Base-by-base conservation (phyloP, 352 stramenopile species). In the Pythium periplocum region DNA sequence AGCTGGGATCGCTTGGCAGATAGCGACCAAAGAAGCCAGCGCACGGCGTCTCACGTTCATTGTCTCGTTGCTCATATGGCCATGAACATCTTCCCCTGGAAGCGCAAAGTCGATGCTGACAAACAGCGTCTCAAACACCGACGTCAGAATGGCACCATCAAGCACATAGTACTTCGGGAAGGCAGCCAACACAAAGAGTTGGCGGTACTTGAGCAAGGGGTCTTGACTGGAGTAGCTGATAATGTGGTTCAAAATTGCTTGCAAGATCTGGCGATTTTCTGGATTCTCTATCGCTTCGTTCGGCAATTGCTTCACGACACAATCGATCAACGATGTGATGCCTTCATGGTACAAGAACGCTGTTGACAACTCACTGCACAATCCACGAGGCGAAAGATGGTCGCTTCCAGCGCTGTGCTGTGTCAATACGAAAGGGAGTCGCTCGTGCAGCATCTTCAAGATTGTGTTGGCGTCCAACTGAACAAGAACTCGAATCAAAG, bases 81-180 rank as follows among this genome's bases (percentile, higher is more conserved):
- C 68, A 35, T 86, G 75, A 11, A 89, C 73, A 36, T 81, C 69
- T 55, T 92, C 82, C 2, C 76, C 82, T 30, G 77, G 62, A 17
- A 88, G 71, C 11, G 77, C 65, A 45, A 89, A 92, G 44, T 83
- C 73, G 44, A 92, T 92, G 54, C 77, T 77, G 10, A 64, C 59
- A 57, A 92, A 90, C 33, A 92, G 64, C 38, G 78, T 79, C 32
- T 92, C 77, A 66, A 92, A 92, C 8, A 92, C 82, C 1, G 65
- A 65, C 0, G 82, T 87, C 26, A 89, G 70, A 3, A 80, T 62
- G 11, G 59, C 68, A 10, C 68, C 64, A 62, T 86, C 79, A 3
- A 83, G 68, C 17, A 68, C 69, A 48, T 92, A 92, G 57, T 82
- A 92, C 64, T 87, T 92, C 11, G 79, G 64, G 45, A 92, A 92